Base-by-base conservation (phyloP, 2,329 filamentous ascomycete species). In the Botrytis deweyae region DNA sequence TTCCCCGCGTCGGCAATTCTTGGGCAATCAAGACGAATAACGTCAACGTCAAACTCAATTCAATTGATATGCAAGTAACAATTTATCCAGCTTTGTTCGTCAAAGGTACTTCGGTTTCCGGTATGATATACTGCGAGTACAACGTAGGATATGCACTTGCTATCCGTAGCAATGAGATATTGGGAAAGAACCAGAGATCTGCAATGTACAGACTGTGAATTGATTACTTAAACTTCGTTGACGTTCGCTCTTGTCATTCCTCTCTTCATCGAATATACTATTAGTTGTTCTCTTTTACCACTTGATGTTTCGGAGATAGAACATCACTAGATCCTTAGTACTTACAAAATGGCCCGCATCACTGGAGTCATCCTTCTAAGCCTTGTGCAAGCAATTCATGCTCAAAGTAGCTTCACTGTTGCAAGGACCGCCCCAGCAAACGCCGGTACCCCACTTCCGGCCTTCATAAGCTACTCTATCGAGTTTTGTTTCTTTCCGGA, bases 401-500 rank as follows among this genome's bases (percentile, higher is more conserved):
- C 70, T 33, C 70, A 72, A 55, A 72, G 70, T 22, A 72, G 20
- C 62, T 66, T 72, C 33, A 66, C 44, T 42, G 61, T 72, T 65
- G 46, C 70, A n/a, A 72, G 44, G 6, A 72, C 61, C 16, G 73
- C 74, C 2, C 77, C 79, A 49, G 40, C 58, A 14, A 74, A 72
- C 72, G 75, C 76, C 22, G 74, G 72, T 44, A 70, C 78, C 25
- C 76, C 79, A 62, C 74, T 78, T n/a, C 81, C 85, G 64, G 82
- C 83, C 20, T 89, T 88, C 75, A 83, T 88, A 20, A 86, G 85
- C 33, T 87, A 83, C 79, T 87, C 84, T 1, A 86, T 87, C 76
- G 86, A 88, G 77, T 84, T 87, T 74, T 83, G 83, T 4, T 87
- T 82, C 29, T 88, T 88, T 68, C 85, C 85, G 8, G 87, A 88